A percentile compares a stretch with the other conserved stretches of the same genome.
Evolutionary conservation across 2,329 filamentous ascomycete genomes (phyloP).

Genomic region (Trichoderma afroharzianum): DNA sequence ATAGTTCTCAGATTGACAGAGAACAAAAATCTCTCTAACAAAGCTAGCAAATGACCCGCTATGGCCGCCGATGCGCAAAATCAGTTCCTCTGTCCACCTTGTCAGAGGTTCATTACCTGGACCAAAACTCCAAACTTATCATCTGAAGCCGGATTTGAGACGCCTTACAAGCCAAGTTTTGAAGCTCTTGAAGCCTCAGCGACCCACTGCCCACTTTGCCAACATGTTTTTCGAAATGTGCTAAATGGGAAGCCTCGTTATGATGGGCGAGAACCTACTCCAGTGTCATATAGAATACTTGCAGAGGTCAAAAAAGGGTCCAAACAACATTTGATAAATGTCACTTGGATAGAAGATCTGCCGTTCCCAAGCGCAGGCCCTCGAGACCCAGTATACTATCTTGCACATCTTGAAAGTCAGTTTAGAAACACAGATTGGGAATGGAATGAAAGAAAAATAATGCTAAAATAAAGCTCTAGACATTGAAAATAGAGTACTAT

Average conservation of each 20-base stretch:
- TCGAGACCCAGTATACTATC: neutral
- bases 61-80: neutral
- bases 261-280: neutral
- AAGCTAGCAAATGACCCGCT: neutral
- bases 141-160: neutral
- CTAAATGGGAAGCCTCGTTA: neutral
- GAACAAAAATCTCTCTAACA: neutral
- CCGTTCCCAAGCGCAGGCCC: neutral
- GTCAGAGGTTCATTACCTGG: neutral
- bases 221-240: neutral
- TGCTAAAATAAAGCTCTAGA: neutral
- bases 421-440: neutral
- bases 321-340: neutral
- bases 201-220: neutral
- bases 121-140: neutral
- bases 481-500: neutral
- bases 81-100: neutral
- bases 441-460: fast-evolving
- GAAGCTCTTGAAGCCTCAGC: neutral
- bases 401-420: neutral
- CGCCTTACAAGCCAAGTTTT: neutral
- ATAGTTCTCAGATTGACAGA: neutral
- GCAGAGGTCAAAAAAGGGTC: neutral
- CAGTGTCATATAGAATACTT: neutral
- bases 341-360: neutral